Percentiles rank a stretch among this genome's conserved stretches.
These are phyloP conservation scores for Aspergillus floridensis DNA, from an alignment of 2,329 filamentous ascomycete genomes.

Conservation along the genomic window DNA sequence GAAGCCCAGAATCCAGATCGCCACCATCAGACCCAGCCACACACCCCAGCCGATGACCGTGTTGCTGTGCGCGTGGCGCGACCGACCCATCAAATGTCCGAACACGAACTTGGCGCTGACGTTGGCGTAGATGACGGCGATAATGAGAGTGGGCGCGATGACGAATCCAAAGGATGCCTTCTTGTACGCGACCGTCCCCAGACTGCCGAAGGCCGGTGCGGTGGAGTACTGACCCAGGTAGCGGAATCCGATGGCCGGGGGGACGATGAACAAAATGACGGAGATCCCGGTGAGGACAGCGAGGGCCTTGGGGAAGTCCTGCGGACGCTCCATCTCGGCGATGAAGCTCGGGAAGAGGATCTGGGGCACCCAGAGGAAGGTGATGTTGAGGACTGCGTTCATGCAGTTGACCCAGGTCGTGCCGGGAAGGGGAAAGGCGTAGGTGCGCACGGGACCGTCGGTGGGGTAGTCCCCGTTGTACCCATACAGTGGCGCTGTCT, in stretches of 20 bases:
- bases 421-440: constrained; percentile 48
- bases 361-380: constrained; percentile 52
- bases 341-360: constrained; percentile 55
- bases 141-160: constrained; percentile 51
- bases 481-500: constrained; percentile 44
- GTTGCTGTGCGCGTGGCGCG: constrained; percentile 48
- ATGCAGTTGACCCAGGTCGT: constrained; percentile 49
- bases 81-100: constrained; percentile 43
- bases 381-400: constrained; percentile 52
- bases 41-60: constrained; percentile 49
- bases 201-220: constrained; percentile 50
- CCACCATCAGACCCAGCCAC: constrained; percentile 44
- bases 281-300: constrained; percentile 48
- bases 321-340: constrained; percentile 50
- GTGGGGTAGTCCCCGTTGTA: constrained; percentile 49
- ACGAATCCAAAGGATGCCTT: constrained; percentile 52
- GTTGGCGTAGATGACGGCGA: constrained; percentile 52
- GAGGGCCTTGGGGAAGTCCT: constrained; percentile 53
- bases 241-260: constrained; percentile 49
- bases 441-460: constrained; percentile 45
- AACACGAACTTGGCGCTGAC: constrained; percentile 51
- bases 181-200: constrained; percentile 46
- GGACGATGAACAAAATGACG: constrained; percentile 50
- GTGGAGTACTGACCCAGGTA: constrained; percentile 52
- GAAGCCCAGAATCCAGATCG: constrained; percentile 47